Percentiles rank a stretch among this genome's conserved stretches.
Conservation (phyloP, 768 basidiomycete genomes). For the Termitomyces sp. region DNA sequence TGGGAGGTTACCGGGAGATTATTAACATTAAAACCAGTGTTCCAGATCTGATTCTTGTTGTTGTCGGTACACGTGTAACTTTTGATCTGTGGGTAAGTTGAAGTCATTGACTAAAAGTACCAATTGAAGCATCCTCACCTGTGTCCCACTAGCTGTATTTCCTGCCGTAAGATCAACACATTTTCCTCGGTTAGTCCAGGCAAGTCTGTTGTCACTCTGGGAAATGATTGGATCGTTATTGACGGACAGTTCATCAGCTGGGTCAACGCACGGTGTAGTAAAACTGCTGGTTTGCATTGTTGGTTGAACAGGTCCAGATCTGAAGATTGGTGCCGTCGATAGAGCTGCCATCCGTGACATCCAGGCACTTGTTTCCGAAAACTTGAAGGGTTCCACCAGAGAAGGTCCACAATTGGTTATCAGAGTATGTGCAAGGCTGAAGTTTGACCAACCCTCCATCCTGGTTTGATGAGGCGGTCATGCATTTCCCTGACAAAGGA, state of each 20-base stretch:
- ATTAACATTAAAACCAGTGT: conserved; percentile 37
- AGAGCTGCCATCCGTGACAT: conserved; percentile 35
- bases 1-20: conserved; percentile 39
- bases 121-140: neutral
- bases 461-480: conserved; percentile 42
- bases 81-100: conserved; percentile 29
- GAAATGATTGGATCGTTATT: neutral
- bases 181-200: conserved; percentile 42
- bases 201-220: conserved; percentile 29
- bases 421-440: conserved; percentile 35
- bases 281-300: conserved; percentile 40
- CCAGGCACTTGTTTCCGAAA: conserved; percentile 44
- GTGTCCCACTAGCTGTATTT: conserved; percentile 31
- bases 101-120: neutral
- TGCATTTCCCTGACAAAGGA: conserved; percentile 36
- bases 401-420: conserved; percentile 48
- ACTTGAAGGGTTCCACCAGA: conserved; percentile 32
- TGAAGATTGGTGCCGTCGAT: conserved; percentile 42
- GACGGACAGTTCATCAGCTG: neutral
- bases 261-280: neutral
- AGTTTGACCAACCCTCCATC: conserved; percentile 35
- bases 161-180: conserved; percentile 45
- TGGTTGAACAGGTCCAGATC: conserved; percentile 42
- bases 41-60: conserved; percentile 47
- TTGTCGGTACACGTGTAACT: conserved; percentile 35